These are phyloP conservation scores for Carex kokanica DNA, from an alignment of 176 grass and related monocot species.

Conservation along the genomic window DNA sequence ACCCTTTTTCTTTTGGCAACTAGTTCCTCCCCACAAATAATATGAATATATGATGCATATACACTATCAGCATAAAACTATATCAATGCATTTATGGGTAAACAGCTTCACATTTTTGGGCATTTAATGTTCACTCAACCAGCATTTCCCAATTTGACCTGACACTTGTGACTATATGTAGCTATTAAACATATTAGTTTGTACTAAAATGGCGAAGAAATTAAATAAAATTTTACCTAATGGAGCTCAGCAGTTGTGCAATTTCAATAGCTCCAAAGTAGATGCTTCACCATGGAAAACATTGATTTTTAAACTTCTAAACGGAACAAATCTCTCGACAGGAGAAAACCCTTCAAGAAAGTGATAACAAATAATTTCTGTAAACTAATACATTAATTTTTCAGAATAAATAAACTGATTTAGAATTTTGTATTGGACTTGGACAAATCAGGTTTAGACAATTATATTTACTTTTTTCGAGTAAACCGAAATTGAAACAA, in stretches of 20 bases:
- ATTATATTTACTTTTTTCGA: neutral
- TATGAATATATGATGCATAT: neutral
- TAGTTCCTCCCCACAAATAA: neutral
- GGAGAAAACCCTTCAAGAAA: neutral
- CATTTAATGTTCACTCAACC: neutral
- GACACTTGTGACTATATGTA: neutral
- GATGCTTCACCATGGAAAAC: neutral
- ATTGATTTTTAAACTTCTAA: neutral
- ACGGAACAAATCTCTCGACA: neutral
- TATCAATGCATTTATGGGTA: neutral
- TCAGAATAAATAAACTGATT: neutral
- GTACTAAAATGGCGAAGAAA: neutral
- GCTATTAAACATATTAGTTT: neutral
- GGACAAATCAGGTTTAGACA: neutral
- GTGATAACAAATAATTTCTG: neutral
- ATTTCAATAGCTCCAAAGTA: neutral
- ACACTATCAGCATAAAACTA: neutral
- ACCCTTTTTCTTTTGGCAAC: neutral
- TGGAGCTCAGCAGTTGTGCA: neutral
- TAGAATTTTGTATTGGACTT: neutral
- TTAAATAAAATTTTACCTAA: neutral
- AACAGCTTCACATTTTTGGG: neutral
- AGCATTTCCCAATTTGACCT: neutral
- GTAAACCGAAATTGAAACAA: neutral
- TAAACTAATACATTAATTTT: neutral